Evolutionary conservation across 2,329 filamentous ascomycete genomes (phyloP).

Genomic region (Aspergillus quadricinctus): DNA sequence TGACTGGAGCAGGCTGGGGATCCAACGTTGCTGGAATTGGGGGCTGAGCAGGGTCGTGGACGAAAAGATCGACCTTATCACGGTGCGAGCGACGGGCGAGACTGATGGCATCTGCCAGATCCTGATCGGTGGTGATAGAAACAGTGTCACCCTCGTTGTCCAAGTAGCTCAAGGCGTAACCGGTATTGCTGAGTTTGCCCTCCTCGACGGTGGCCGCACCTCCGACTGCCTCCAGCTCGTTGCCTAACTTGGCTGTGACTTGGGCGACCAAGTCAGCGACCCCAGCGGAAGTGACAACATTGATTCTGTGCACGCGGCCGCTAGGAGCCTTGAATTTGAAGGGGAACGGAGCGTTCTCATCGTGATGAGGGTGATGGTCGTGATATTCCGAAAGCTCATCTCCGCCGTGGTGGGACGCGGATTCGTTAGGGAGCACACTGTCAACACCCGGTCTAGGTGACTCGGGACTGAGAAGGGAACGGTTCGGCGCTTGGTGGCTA

Average conservation of each 20-base stretch:
- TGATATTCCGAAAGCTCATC: conserved; percentile 68
- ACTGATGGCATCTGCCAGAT: conserved; percentile 83
- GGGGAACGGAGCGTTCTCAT: conserved; percentile 74
- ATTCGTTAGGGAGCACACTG: conserved; percentile 88
- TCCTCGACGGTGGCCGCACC: conserved; percentile 74
- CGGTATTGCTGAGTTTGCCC: conserved; percentile 68
- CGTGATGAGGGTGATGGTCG: conserved; percentile 55
- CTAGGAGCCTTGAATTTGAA: conserved; percentile 99
- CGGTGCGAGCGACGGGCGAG: conserved; percentile 71
- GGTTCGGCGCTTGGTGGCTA: conserved; percentile 67
- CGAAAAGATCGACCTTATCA: conserved; percentile 96
- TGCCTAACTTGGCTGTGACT: conserved; percentile 79
- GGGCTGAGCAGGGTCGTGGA: conserved; percentile 89
- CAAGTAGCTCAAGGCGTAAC: conserved; percentile 90
- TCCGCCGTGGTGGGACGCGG: conserved; percentile 88
- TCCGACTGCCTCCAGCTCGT: conserved; percentile 77
- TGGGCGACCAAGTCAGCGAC: conserved; percentile 72
- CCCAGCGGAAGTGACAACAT: conserved; percentile 75
- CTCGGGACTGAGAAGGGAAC: conserved; percentile 80
- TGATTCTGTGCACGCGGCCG: conserved; percentile 87
- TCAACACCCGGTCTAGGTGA: conserved; percentile 60
- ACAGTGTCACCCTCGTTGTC: conserved; percentile 97
- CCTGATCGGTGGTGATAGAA: conserved; percentile 92
- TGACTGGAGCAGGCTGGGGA: conserved; percentile 50
- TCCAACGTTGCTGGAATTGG: conserved; percentile 64